Percentiles rank a stretch among this genome's conserved stretches.
Evolutionary conservation across 2,329 filamentous ascomycete species (phyloP).

Genomic region (Tothia fuscella): DNA sequence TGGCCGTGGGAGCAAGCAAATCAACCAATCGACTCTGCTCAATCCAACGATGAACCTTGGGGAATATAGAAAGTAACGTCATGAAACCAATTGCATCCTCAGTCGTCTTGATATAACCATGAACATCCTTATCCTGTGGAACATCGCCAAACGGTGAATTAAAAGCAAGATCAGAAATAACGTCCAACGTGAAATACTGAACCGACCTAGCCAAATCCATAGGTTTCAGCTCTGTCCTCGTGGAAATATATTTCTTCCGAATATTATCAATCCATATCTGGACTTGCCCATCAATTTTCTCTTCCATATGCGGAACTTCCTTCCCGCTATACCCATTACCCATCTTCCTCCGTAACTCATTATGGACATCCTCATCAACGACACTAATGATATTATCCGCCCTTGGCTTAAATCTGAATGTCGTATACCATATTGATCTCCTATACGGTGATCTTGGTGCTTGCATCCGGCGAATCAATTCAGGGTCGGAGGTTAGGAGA

Average conservation of each 20-base stretch:
- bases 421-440: slow-evolving; percentile 5
- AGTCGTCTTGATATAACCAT: slow-evolving; percentile 25
- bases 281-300: slow-evolving; percentile 25
- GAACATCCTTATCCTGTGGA: slow-evolving; percentile 35
- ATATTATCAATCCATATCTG: slow-evolving; percentile 23
- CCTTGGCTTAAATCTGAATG: slow-evolving; percentile 9
- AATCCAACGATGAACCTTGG: slow-evolving; percentile 23
- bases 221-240: slow-evolving; percentile 19
- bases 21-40: slow-evolving; percentile 10
- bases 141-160: slow-evolving; percentile 38
- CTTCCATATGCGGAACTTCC: slow-evolving; percentile 26
- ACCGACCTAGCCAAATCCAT: slow-evolving; percentile 26
- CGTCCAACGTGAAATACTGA: slow-evolving; percentile 30
- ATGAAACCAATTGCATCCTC: slow-evolving; percentile 31
- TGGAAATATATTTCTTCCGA: slow-evolving; percentile 22
- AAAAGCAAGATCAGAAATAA: slow-evolving; percentile 30
- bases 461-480: slow-evolving; percentile 10
- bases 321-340: slow-evolving; percentile 24
- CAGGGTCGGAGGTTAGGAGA: slow-evolving; percentile 8
- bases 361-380: slow-evolving; percentile 7
- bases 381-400: slow-evolving; percentile 9
- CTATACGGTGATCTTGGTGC: slow-evolving; percentile 4
- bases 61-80: slow-evolving; percentile 32
- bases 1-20: slow-evolving; percentile 11
- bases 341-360: slow-evolving; percentile 9